Percentiles rank a stretch among this genome's conserved stretches.
These are phyloP conservation scores for Ophiosphaerella korrae DNA, from an alignment of 2,329 filamentous ascomycete genomes.

Conservation along the genomic window DNA sequence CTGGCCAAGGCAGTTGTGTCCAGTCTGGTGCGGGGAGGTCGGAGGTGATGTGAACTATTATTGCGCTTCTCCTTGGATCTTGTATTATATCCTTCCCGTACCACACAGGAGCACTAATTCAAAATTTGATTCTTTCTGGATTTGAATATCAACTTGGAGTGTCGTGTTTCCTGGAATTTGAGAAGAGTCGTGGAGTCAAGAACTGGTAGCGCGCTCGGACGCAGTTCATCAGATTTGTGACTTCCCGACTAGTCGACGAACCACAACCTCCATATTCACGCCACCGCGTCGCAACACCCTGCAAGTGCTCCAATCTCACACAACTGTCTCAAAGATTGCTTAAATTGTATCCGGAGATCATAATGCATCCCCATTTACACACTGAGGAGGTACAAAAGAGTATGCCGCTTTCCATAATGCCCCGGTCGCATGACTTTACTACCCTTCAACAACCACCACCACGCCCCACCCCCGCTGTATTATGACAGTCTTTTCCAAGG, in stretches of 20 bases:
- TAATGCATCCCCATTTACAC: conserved; percentile 97
- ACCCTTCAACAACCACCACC: background rate
- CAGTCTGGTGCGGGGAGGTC: conserved; percentile 25
- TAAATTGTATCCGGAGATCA: conserved; percentile 31
- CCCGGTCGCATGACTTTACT: no score
- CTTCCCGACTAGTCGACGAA: conserved; percentile 19
- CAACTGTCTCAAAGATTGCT: background rate
- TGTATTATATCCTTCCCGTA: no score
- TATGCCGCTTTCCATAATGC: conserved; percentile 50
- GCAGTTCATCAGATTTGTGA: conserved; percentile 31
- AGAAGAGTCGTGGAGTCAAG: conserved; percentile 1
- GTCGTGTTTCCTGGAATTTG: conserved; percentile 1
- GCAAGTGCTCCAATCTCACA: background rate
- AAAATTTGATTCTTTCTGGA: background rate
- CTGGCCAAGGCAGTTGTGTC: background rate
- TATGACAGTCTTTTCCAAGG: background rate
- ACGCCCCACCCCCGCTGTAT: conserved; percentile 1
- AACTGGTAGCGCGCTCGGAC: conserved; percentile 26
- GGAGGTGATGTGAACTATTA: conserved; percentile 15
- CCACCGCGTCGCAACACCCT: conserved; percentile 3
- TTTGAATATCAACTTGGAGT: background rate
- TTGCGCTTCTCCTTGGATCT: no score
- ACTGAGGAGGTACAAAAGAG: conserved; percentile 83
- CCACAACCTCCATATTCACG: conserved; percentile 12
- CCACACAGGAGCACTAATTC: no score